Conservation (phyloP, 805 yeast species). For the Blastobotrys attinorum region DNA sequence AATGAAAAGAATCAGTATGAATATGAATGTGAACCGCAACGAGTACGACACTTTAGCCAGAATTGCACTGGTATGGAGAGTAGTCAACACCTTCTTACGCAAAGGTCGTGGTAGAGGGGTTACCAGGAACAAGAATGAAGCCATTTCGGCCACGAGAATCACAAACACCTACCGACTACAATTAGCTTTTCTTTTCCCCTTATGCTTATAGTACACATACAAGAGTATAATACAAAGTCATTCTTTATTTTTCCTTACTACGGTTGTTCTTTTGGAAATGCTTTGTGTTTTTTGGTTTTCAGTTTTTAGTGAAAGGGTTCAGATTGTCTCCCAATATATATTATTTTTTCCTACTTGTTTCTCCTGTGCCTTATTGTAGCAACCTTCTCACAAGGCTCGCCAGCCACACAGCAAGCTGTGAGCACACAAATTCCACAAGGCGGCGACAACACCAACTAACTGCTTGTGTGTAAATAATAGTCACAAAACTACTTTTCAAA, state of each 20-base stretch:
- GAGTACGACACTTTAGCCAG: constrained; percentile 67
- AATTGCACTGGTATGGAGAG: constrained; percentile 61
- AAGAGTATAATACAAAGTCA: constrained; percentile 38
- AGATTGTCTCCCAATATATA: no score
- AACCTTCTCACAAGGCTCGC: no score
- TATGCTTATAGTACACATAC: constrained; percentile 20
- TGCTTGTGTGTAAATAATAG: no score
- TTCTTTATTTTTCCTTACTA: no score
- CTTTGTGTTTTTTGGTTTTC: neutral
- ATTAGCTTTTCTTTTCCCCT: neutral
- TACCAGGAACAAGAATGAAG: constrained; percentile 67
- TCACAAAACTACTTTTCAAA: no score
- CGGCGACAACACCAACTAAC: no score
- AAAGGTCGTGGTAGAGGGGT: constrained; percentile 74
- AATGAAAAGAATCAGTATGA: constrained; percentile 72
- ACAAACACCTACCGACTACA: constrained; percentile 45
- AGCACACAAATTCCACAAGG: no score
- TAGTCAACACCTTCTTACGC: constrained; percentile 58
- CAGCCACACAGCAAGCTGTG: no score
- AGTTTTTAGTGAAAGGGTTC: no score
- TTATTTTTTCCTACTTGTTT: no score
- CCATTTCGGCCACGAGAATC: constrained; percentile 72
- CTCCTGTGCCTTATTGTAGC: no score
- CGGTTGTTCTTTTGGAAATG: no score
- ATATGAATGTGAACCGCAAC: constrained; percentile 72